Evolutionary conservation across 2,329 filamentous ascomycete species (phyloP).

Genomic region (Volutella citrinella): DNA sequence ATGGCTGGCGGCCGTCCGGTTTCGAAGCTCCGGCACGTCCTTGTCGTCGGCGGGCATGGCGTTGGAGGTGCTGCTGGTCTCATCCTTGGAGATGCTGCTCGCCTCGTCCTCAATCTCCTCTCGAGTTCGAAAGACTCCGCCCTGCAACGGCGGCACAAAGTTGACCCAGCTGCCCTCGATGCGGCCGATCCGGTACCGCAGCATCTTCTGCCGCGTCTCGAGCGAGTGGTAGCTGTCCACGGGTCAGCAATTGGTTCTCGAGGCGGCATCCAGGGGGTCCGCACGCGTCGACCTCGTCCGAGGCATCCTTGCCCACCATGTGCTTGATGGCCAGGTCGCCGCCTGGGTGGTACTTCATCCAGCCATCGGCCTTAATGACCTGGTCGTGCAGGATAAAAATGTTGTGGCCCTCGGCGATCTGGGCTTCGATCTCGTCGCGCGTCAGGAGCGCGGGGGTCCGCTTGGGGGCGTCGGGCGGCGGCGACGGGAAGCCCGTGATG

Average conservation of each 20-base stretch:
- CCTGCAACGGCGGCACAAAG: slow-evolving; percentile 88
- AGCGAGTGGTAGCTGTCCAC: slow-evolving; percentile 72
- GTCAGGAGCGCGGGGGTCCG: slow-evolving; percentile 36
- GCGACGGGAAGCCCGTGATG: slow-evolving; percentile 24
- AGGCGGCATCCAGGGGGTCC: slow-evolving; percentile 27
- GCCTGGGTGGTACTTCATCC: slow-evolving; percentile 87
- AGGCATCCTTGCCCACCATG: slow-evolving; percentile 91
- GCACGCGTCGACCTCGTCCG: slow-evolving; percentile 88
- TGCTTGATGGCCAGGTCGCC: slow-evolving; percentile 88
- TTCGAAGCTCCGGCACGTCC: slow-evolving; percentile 21
- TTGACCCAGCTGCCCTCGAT: slow-evolving; percentile 82
- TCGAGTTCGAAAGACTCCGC: slow-evolving; percentile 66
- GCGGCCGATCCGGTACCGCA: slow-evolving; percentile 76
- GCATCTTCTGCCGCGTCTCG: slow-evolving; percentile 74
- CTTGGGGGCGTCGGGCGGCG: slow-evolving; percentile 10
- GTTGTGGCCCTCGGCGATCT: slow-evolving; percentile 78
- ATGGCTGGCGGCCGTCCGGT: slow-evolving; percentile 21
- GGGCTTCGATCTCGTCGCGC: slow-evolving; percentile 52
- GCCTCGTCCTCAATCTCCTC: slow-evolving; percentile 29
- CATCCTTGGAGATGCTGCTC: slow-evolving; percentile 15
- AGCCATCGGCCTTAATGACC: slow-evolving; percentile 84
- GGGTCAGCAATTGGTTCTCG: slow-evolving; percentile 9
- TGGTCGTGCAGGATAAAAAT: slow-evolving; percentile 78
- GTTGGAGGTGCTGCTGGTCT: slow-evolving; percentile 43
- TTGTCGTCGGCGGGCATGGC: slow-evolving; percentile 46